These are phyloP conservation scores for Neurospora sp. DNA, from an alignment of 495 filamentous ascomycete species.

Conservation along the genomic window DNA sequence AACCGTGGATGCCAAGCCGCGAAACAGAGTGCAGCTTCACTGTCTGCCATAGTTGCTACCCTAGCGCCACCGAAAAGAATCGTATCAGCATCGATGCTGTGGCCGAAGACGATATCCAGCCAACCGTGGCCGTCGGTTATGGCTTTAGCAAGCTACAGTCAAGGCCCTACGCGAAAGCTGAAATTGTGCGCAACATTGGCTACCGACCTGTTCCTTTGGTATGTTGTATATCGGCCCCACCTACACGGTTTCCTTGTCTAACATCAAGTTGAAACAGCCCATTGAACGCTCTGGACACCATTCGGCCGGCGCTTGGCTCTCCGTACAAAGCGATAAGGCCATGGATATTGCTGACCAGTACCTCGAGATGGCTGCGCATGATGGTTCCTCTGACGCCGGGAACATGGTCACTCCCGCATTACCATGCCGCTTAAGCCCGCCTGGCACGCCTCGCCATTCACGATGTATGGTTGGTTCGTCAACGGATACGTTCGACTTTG, in stretches of 20 bases:
- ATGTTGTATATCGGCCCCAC: neutral
- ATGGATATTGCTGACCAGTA: neutral
- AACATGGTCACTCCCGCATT: neutral
- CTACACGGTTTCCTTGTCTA: neutral
- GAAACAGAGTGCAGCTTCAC: slow-evolving; percentile 39
- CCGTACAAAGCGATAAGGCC: neutral
- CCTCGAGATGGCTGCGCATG: neutral
- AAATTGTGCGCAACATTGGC: slow-evolving; percentile 26
- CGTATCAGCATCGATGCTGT: slow-evolving; percentile 42
- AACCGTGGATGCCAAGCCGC: slow-evolving; percentile 30
- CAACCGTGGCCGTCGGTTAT: slow-evolving; percentile 32
- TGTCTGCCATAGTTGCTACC: slow-evolving; percentile 43
- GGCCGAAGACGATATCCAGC: slow-evolving; percentile 31
- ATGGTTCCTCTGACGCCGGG: neutral
- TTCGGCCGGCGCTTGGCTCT: neutral
- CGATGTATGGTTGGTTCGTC: neutral
- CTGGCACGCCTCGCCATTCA: neutral
- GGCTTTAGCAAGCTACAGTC: slow-evolving; percentile 23
- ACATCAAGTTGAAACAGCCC: neutral
- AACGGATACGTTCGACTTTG: neutral
- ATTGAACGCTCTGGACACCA: neutral
- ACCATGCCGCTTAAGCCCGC: neutral
- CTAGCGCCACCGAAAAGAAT: slow-evolving; percentile 31
- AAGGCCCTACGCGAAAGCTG: slow-evolving; percentile 23
- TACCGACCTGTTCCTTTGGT: slow-evolving; percentile 26